phyloP scores from a whole-genome alignment of 805 yeast species.

The Cyberlindnera samutprakarnensis region DNA sequence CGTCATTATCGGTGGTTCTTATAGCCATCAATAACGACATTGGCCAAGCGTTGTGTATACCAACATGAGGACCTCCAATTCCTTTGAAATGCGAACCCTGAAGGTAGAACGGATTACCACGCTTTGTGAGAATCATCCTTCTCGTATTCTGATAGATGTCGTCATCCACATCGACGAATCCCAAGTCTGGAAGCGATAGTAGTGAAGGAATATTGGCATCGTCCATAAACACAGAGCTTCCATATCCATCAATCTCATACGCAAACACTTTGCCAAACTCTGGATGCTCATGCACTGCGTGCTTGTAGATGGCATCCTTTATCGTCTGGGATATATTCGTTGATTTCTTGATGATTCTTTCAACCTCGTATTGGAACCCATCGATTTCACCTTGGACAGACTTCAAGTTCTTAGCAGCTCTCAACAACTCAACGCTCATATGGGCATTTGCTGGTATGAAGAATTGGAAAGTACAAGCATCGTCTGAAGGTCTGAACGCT shows the following conservation, averaged over 20 bases:
- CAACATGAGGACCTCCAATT: constrained; percentile 89
- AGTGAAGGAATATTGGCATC: constrained; percentile 88
- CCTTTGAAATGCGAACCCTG: constrained; percentile 61
- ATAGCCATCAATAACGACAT: constrained; percentile 74
- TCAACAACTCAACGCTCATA: constrained; percentile 53
- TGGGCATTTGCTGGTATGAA: constrained; percentile 86
- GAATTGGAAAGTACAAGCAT: constrained; percentile 71
- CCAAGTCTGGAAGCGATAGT: constrained; percentile 73
- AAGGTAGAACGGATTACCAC: constrained; percentile 75
- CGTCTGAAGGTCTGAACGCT: constrained; percentile 86
- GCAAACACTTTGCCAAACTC: constrained; percentile 74
- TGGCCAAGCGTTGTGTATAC: constrained; percentile 81
- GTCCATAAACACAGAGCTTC: constrained; percentile 69
- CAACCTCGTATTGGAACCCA: constrained; percentile 21
- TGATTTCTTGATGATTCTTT: constrained; percentile 25
- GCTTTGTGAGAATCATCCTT: constrained; percentile 57
- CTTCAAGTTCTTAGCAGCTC: constrained; percentile 24
- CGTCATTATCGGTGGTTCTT: constrained; percentile 66
- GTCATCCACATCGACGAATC: constrained; percentile 46
- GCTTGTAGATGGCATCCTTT: constrained; percentile 46
- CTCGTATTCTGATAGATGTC: constrained; percentile 71
- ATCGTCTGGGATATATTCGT: constrained; percentile 35
- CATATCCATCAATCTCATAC: constrained; percentile 85
- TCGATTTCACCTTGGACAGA: constrained; percentile 9
- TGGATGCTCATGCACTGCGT: constrained; percentile 64